Evolutionary conservation across 1,139 yeast genomes (phyloP).

Genomic region (Petasospora fabianii): DNA sequence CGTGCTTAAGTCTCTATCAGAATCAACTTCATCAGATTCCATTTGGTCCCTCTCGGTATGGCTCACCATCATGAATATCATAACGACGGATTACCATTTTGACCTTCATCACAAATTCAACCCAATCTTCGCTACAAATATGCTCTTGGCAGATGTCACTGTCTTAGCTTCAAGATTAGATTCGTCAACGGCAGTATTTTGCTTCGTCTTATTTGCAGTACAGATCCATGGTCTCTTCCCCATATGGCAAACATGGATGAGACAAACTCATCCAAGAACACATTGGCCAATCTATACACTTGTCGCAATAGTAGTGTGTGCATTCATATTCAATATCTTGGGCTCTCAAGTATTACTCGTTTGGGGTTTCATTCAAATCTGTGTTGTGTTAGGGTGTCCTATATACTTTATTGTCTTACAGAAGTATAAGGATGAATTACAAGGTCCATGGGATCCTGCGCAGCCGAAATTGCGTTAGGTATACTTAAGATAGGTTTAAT

Average conservation of each 20-base stretch:
- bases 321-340: slow-evolving; percentile 21
- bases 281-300: slow-evolving; percentile 31
- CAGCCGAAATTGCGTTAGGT: too few relatives aligned
- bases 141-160: slow-evolving; percentile 81
- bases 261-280: slow-evolving; percentile 34
- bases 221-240: slow-evolving; percentile 74
- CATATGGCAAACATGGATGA: slow-evolving; percentile 56
- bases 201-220: slow-evolving; percentile 72
- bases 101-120: slow-evolving; percentile 27
- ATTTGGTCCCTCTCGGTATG: slow-evolving; percentile 91
- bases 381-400: slow-evolving; percentile 60
- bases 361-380: slow-evolving; percentile 48
- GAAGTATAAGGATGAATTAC: slow-evolving; percentile 79
- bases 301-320: slow-evolving; percentile 22
- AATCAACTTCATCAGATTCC: slow-evolving; percentile 88
- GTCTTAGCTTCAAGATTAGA: slow-evolving; percentile 82
- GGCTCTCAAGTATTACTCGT: slow-evolving; percentile 6
- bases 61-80: slow-evolving; percentile 53
- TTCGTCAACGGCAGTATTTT: slow-evolving; percentile 74
- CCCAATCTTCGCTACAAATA: slow-evolving; percentile 68
- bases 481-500: too few relatives aligned
- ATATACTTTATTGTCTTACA: slow-evolving; percentile 68
- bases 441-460: slow-evolving; percentile 95
- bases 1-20: slow-evolving; percentile 80
- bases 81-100: slow-evolving; percentile 24